Evolutionary conservation across 208 protist species (phyloP).

Genomic region (Vickermania ingenoplastis): DNA sequence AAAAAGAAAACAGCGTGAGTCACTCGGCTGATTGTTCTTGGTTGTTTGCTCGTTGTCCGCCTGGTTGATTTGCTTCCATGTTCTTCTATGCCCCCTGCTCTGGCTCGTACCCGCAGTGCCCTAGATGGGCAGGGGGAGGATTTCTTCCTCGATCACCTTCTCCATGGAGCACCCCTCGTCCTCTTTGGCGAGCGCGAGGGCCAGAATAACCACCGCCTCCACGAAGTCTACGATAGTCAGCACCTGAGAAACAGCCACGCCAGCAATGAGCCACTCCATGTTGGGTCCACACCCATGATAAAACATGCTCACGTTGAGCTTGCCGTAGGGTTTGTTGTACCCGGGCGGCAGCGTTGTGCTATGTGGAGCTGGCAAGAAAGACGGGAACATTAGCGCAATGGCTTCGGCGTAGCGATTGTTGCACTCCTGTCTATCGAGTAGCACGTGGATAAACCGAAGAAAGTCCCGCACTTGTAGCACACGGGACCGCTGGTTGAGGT

Average conservation of each 20-base stretch:
- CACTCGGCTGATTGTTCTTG: too few relatives aligned
- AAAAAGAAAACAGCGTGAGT: too few relatives aligned
- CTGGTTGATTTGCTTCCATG: too few relatives aligned
- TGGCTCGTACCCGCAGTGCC: too few relatives aligned
- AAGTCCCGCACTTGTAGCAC: conserved; percentile 6
- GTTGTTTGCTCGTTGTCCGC: too few relatives aligned
- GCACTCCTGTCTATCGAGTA: not conserved
- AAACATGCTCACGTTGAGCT: conserved; percentile 26
- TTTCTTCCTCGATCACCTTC: not conserved
- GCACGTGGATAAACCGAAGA: not conserved
- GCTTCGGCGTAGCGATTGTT: not conserved
- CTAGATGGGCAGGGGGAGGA: not conserved
- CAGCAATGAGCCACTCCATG: conserved; percentile 12
- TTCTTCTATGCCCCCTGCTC: too few relatives aligned
- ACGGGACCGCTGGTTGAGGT: conserved; percentile 8
- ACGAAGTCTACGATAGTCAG: conserved; percentile 76
- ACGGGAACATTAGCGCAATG: not conserved
- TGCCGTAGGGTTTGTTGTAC: conserved; percentile 22
- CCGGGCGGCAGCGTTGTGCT: conserved; percentile 18
- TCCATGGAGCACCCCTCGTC: conserved; percentile 7
- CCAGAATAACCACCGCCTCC: conserved; percentile 41
- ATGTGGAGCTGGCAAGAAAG: conserved; percentile 20
- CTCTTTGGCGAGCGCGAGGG: conserved; percentile 8
- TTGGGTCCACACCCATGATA: conserved; percentile 15
- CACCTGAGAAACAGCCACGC: conserved; percentile 20